phyloP scores from a whole-genome alignment of 2,329 filamentous ascomycete species.

The Alternaria conjuncta region DNA sequence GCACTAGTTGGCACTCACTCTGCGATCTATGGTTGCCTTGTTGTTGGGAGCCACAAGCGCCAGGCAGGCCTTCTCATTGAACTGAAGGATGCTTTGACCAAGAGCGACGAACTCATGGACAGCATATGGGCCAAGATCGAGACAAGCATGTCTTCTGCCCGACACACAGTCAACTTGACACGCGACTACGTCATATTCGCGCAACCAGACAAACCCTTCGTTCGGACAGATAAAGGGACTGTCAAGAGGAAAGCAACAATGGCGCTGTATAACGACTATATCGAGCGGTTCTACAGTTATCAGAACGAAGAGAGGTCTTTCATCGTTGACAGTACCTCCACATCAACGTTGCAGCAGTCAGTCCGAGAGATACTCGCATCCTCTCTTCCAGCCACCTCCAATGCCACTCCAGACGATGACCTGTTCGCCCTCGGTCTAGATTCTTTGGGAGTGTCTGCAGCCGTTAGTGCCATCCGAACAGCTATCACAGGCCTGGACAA shows the following conservation, averaged over 20 bases:
- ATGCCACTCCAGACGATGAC: constrained; percentile 32
- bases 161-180: constrained; percentile 50
- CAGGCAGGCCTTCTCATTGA: constrained; percentile 44
- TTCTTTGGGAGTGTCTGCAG: constrained; percentile 37
- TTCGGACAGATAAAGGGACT: constrained; percentile 55
- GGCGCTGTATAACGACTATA: constrained; percentile 53
- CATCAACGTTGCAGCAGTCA: constrained; percentile 6
- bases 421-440: constrained; percentile 44
- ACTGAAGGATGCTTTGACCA: constrained; percentile 16
- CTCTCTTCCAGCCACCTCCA: constrained; percentile 4
- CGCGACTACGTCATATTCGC: constrained; percentile 53
- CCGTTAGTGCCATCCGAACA: constrained; percentile 40
- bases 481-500: constrained; percentile 37
- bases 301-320: constrained; percentile 2
- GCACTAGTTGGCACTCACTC: constrained; percentile 33
- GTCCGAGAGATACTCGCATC: constrained; percentile 14
- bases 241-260: constrained; percentile 53
- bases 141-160: constrained; percentile 50
- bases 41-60: constrained; percentile 36
- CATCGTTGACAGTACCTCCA: constrained; percentile 13
- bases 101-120: constrained; percentile 44
- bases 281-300: constrained; percentile 54
- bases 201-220: constrained; percentile 54
- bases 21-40: constrained; percentile 35
- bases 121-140: constrained; percentile 56